These are phyloP conservation scores for Paspalum vaginatum DNA, from an alignment of 176 grass and related monocot genomes.

Conservation along the genomic window DNA sequence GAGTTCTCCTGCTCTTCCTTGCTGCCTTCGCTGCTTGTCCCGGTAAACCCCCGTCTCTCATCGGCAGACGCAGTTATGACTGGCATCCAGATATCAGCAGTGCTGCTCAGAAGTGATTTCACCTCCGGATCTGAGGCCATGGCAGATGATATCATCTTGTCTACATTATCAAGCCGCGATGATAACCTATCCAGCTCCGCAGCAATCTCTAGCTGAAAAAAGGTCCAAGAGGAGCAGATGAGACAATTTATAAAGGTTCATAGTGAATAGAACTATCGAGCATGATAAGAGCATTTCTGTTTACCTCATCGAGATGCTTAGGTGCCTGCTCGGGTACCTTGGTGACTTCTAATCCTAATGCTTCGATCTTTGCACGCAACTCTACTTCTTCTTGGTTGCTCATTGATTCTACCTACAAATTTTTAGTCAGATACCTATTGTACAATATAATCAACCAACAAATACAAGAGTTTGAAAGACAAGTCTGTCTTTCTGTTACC, in stretches of 20 bases:
- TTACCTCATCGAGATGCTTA: conserved; percentile 75
- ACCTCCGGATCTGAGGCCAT: conserved; percentile 83
- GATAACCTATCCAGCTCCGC: conserved; percentile 87
- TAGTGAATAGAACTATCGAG: neutral
- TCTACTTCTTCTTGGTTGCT: conserved; percentile 98
- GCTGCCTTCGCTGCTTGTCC: conserved; percentile 44
- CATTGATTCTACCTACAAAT: conserved; percentile 79
- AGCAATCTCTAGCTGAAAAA: conserved; percentile 77
- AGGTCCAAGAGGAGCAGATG: neutral
- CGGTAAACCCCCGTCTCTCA: conserved; percentile 65
- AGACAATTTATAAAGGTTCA: neutral
- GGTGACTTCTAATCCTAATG: conserved; percentile 73
- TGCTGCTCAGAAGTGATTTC: conserved; percentile 83
- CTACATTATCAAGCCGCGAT: conserved; percentile 72
- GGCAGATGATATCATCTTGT: conserved; percentile 95
- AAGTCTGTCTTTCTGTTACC: neutral
- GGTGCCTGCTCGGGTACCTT: conserved; percentile 69
- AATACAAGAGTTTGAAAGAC: neutral
- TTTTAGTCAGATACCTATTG: neutral
- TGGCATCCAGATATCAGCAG: conserved; percentile 88
- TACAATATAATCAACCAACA: neutral
- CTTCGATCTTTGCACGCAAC: conserved; percentile 89
- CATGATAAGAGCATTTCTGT: neutral
- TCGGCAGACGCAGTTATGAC: conserved; percentile 83
- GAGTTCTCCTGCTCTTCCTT: conserved; percentile 47